Evolutionary conservation across 2,329 filamentous ascomycete genomes (phyloP).

Genomic region (Penicillium palitans): DNA sequence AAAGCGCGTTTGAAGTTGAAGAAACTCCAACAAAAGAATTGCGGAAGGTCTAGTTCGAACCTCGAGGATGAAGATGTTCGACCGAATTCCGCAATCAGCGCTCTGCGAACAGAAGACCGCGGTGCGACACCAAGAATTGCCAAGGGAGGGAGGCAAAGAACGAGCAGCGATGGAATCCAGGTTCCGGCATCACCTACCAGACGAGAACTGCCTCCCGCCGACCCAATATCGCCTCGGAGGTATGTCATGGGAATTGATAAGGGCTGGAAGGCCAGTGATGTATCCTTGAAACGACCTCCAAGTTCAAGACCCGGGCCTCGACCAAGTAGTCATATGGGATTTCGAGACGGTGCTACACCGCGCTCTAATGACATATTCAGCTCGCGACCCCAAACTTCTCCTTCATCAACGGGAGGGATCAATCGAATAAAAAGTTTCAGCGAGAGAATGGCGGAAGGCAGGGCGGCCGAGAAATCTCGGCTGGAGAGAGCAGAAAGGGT

Average conservation of each 20-base stretch:
- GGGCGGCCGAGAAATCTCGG: conserved; percentile 41
- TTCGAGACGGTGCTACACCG: conserved; percentile 29
- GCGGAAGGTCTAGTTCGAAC: conserved; percentile 27
- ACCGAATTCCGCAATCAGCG: conserved; percentile 29
- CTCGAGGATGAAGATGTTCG: conserved; percentile 26
- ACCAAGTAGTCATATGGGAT: conserved; percentile 33
- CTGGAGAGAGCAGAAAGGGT: conserved; percentile 41
- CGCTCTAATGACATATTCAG: conserved; percentile 25
- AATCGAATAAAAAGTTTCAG: conserved; percentile 67
- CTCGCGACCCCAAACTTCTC: conserved; percentile 29
- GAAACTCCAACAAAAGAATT: conserved; percentile 66
- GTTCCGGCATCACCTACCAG: conserved; percentile 73
- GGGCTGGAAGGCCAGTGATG: conserved; percentile 73
- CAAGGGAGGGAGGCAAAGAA: conserved; percentile 16
- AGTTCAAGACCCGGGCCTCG: conserved; percentile 31
- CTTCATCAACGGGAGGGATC: conserved; percentile 26
- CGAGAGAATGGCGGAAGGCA: conserved; percentile 75
- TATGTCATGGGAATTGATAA: conserved; percentile 87
- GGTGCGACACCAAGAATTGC: conserved; percentile 17
- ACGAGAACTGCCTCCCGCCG: conserved; percentile 47
- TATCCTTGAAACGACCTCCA: conserved; percentile 75
- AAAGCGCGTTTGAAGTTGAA: conserved; percentile 86
- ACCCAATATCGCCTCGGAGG: conserved; percentile 73
- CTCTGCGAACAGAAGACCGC: conserved; percentile 23
- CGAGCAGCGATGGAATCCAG: conserved; percentile 54